These are phyloP conservation scores for Lepiota subincarnata DNA, from an alignment of 768 basidiomycete species.

Conservation along the genomic window DNA sequence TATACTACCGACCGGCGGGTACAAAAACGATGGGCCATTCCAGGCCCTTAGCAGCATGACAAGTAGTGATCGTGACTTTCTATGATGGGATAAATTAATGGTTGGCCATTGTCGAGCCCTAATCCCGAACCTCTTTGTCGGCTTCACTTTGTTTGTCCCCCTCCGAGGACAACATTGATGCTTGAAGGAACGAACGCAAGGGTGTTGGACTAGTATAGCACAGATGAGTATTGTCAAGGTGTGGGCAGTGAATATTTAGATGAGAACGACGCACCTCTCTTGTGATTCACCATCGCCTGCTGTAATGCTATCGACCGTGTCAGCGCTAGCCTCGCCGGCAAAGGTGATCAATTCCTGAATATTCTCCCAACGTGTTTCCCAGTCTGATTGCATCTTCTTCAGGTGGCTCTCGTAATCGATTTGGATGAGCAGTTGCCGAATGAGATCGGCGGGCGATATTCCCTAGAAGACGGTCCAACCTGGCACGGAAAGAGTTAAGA, in stretches of 20 bases:
- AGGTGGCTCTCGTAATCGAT: conserved; percentile 67
- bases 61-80: conserved; percentile 84
- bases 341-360: conserved; percentile 82
- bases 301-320: conserved; percentile 22
- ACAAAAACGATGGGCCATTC: conserved; percentile 92
- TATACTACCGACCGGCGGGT: conserved; percentile 48
- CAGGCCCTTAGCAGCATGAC: conserved; percentile 86
- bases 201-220: conserved; percentile 37
- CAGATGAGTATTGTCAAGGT: not conserved
- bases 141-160: conserved; percentile 52
- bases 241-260: not conserved
- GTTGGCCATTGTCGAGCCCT: not conserved
- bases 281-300: conserved; percentile 11
- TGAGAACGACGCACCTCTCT: not conserved
- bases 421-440: conserved; percentile 51
- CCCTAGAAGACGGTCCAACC: conserved; percentile 36
- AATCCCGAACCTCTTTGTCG: conserved; percentile 12
- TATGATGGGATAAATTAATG: conserved; percentile 20
- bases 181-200: conserved; percentile 68
- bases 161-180: conserved; percentile 81
- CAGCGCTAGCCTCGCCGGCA: conserved; percentile 47
- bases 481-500: not conserved
- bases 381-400: conserved; percentile 67
- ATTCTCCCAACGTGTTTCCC: conserved; percentile 80
- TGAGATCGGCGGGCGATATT: conserved; percentile 56